These are phyloP conservation scores for Puccinia triticina DNA, from an alignment of 1,284 basidiomycete genomes.

Conservation along the genomic window DNA sequence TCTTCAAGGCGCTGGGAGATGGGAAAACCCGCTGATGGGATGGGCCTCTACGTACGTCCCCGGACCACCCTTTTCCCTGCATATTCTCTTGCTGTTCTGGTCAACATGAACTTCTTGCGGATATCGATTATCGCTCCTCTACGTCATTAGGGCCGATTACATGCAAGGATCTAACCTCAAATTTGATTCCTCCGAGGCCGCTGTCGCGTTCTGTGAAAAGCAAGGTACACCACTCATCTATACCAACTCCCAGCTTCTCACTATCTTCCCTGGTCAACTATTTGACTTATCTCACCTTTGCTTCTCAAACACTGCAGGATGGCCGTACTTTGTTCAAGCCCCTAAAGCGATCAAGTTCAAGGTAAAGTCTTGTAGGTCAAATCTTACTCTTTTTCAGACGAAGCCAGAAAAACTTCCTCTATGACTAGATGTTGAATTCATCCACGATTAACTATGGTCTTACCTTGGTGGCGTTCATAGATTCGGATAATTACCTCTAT, in stretches of 20 bases:
- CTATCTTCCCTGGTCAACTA: neutral
- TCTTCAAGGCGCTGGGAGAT: constrained; percentile 81
- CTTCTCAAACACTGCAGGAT: constrained; percentile 49
- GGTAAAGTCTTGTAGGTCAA: constrained; percentile 56
- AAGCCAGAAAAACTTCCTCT: neutral
- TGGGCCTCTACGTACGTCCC: constrained; percentile 77
- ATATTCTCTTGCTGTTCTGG: neutral
- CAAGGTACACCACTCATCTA: constrained; percentile 67
- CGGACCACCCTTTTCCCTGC: neutral
- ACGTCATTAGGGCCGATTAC: constrained; percentile 79
- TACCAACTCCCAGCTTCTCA: neutral
- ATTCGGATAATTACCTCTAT: constrained; percentile 81
- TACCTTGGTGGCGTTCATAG: neutral
- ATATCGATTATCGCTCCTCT: neutral
- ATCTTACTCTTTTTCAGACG: neutral
- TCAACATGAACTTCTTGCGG: too few relatives aligned
- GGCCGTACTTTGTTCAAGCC: constrained; percentile 61
- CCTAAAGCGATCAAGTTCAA: constrained; percentile 61
- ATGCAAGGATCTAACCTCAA: constrained; percentile 88
- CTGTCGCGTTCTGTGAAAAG: constrained; percentile 89
- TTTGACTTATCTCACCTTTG: neutral
- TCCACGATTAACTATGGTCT: neutral
- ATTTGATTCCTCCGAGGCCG: constrained; percentile 88
- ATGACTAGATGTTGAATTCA: neutral
- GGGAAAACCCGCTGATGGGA: constrained; percentile 99